Evolutionary conservation across 345 rosid species (phyloP).

Genomic region (Eucalyptus paniculata): DNA sequence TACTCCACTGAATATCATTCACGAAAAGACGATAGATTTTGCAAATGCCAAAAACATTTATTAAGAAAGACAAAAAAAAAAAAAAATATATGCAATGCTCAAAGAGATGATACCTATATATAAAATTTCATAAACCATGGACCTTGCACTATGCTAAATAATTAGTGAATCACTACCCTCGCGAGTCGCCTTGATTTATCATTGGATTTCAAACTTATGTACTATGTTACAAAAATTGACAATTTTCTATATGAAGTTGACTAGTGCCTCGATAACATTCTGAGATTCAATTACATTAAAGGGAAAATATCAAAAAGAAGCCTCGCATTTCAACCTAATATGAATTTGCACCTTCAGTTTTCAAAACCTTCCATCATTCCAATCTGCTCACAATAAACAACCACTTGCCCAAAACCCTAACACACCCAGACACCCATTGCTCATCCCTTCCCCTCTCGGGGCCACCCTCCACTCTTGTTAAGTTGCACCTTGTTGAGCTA

Average conservation of each 20-base stretch:
- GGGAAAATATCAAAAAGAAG: background rate
- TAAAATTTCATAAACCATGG: background rate
- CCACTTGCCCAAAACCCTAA: background rate
- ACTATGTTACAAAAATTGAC: background rate
- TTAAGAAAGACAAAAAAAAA: background rate
- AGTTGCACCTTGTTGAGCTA: background rate
- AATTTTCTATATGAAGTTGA: background rate
- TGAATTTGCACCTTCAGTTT: background rate
- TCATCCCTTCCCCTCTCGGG: background rate
- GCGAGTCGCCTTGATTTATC: background rate
- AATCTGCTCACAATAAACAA: background rate
- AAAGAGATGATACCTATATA: background rate
- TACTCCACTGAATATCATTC: background rate
- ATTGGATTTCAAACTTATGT: background rate
- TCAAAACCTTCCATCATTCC: background rate
- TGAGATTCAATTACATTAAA: background rate
- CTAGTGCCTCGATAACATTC: background rate
- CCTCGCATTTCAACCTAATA: background rate
- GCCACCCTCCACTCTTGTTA: background rate
- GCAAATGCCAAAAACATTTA: background rate
- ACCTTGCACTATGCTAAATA: background rate
- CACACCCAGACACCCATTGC: background rate
- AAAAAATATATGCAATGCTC: background rate
- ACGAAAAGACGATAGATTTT: background rate
- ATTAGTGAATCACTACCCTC: background rate